A percentile compares a stretch with the other conserved stretches of the same genome.
Evolutionary conservation across 352 stramenopile genomes (phyloP).

Genomic region (Pythium sukuiense): DNA sequence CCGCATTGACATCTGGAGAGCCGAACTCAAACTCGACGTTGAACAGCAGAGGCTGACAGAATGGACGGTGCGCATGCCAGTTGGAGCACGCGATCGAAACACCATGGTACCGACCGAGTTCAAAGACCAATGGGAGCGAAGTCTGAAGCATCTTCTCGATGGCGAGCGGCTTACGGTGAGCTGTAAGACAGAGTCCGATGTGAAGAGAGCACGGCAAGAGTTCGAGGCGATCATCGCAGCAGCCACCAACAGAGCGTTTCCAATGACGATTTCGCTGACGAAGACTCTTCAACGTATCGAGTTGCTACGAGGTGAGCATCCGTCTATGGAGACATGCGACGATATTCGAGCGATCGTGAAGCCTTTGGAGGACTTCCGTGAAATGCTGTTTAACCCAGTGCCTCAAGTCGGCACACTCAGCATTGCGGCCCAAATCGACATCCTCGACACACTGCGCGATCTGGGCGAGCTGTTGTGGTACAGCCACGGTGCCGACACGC

Average conservation of each 20-base stretch:
- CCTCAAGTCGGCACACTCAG: neutral
- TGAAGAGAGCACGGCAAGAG: neutral
- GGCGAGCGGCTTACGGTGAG: neutral
- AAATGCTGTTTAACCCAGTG: neutral
- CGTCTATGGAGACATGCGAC: neutral
- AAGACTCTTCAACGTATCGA: neutral
- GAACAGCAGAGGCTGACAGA: neutral
- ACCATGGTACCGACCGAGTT: neutral
- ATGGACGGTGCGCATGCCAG: neutral
- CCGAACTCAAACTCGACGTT: neutral
- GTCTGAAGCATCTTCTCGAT: neutral
- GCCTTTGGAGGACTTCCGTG: neutral
- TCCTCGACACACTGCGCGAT: conserved; percentile 4
- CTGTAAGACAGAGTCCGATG: neutral
- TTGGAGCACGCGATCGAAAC: too few relatives aligned
- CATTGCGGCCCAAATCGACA: neutral
- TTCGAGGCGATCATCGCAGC: neutral
- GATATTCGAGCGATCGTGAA: neutral
- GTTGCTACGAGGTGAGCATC: neutral
- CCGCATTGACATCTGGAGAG: neutral
- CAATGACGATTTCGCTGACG: neutral
- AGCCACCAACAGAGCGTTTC: neutral
- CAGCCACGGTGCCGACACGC: neutral
- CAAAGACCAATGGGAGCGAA: neutral
- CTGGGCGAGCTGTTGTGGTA: conserved; percentile 11